Base-by-base conservation (phyloP, 1,139 yeast species). In the Trichomonascaceae sp. region DNA sequence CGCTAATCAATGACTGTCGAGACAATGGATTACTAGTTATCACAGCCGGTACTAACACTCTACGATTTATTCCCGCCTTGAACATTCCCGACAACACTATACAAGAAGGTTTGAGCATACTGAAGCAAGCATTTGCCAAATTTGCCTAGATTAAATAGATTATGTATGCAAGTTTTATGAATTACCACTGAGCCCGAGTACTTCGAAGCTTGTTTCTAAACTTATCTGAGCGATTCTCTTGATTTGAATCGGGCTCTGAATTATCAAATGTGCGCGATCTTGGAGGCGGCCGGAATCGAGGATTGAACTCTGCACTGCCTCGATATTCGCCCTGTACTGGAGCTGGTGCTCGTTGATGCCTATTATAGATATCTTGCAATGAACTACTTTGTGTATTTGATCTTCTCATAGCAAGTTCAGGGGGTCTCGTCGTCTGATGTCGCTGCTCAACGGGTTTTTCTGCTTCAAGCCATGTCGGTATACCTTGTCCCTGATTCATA, bases 1-100 rank as follows among this genome's bases (percentile, higher is more conserved):
- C 78, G 19, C 74, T 93, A 43, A 83, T 89, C 32, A 74, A 74
- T 41, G 79, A 78, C 57, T 89, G 95, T 48, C 80, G 95, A 66
- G 86, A 87, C 52, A 73, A 82, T 58, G 98, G 98, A 1, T 74
- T 93, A 58, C 74, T 93, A 59, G 80, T 90, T 30, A 87, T 93
- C 56, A 85, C 96, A 46, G 96, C 97, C 13, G 99, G 98, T 52
- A 83, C 85, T 66, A 90, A 90, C 67, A 93, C 95, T 5, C 74
- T 93, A 51, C 81, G 99, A 71, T 77, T 93, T 58, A 95, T 93
- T 20, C 99, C 99, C 20, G 95, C 99, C 3, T 78, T 93, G 67
- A 90, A 87, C 62, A 89, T 90, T 58, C 85, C 84, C 32, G 82
- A 84, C 54, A 83, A 81, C 27, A 80, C 79, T 47, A 81, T 89